These are phyloP conservation scores for Curvularia eragrostidis DNA, from an alignment of 2,329 filamentous ascomycete genomes.

Conservation along the genomic window DNA sequence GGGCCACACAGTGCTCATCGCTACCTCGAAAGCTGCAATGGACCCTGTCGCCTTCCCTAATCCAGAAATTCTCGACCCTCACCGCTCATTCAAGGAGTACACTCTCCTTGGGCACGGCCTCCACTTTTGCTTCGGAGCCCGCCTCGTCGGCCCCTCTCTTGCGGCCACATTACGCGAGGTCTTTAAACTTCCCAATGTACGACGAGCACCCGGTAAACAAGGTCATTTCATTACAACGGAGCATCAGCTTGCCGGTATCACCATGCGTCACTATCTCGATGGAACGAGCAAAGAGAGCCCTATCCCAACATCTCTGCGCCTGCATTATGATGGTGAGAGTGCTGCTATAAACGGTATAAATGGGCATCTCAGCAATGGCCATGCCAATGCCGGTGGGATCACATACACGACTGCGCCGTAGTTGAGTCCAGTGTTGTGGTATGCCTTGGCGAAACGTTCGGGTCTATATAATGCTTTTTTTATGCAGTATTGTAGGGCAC, in stretches of 20 bases:
- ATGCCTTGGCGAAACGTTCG: background rate
- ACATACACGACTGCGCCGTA: constrained; percentile 27
- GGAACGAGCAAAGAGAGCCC: constrained; percentile 56
- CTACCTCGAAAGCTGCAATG: constrained; percentile 52
- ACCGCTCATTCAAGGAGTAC: constrained; percentile 45
- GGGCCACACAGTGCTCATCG: constrained; percentile 44
- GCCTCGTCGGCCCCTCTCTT: constrained; percentile 37
- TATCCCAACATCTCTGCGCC: constrained; percentile 38
- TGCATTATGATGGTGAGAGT: constrained; percentile 35
- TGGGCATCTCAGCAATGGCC: constrained; percentile 14
- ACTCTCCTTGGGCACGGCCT: constrained; percentile 42
- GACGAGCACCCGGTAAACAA: constrained; percentile 41
- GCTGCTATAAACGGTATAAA: constrained; percentile 7
- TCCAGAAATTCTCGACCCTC: constrained; percentile 47
- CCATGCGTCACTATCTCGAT: constrained; percentile 59
- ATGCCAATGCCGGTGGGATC: constrained; percentile 21
- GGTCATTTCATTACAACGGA: constrained; percentile 53
- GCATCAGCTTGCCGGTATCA: constrained; percentile 56
- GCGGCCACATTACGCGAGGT: constrained; percentile 43
- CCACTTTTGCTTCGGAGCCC: constrained; percentile 45
- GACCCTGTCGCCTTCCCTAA: constrained; percentile 44
- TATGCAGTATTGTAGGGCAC: background rate
- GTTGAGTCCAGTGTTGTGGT: background rate
- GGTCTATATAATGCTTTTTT: constrained; percentile 1
- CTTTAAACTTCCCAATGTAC: constrained; percentile 44